A percentile compares a stretch with the other conserved stretches of the same genome.
phyloP scores from a whole-genome alignment of 2,329 filamentous ascomycete genomes.

The Parascedosporium putredinis region DNA sequence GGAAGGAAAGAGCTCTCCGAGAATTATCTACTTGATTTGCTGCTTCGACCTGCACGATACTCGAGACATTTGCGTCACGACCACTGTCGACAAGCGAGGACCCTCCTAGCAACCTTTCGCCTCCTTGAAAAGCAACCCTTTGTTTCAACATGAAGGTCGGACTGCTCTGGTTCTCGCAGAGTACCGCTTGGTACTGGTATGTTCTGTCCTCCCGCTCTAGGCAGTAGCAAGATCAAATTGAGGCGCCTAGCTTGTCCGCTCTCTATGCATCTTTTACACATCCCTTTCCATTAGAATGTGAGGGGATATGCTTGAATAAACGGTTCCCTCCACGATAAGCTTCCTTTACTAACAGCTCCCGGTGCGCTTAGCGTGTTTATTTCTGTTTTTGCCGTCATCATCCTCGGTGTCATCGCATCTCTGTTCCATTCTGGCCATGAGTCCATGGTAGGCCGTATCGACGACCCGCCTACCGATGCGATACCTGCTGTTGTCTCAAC shows the following conservation, averaged over 20 bases:
- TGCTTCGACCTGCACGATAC: background rate
- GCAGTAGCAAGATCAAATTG: background rate
- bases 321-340: too few species aligned
- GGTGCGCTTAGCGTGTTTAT: conserved; percentile 56
- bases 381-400: conserved; percentile 53
- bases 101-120: background rate
- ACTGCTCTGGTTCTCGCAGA: conserved; percentile 5
- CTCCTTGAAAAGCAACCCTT: background rate
- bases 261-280: too few species aligned
- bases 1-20: background rate
- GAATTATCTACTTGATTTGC: background rate
- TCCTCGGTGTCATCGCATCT: conserved; percentile 53
- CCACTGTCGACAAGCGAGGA: too few species aligned
- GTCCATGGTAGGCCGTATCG: conserved; percentile 65
- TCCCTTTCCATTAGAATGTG: too few species aligned
- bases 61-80: too few species aligned
- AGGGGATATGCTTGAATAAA: too few species aligned
- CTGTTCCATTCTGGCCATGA: conserved; percentile 76
- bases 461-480: conserved; percentile 59
- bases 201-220: background rate
- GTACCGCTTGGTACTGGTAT: conserved; percentile 4
- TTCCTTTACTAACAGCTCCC: background rate
- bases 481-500: conserved; percentile 70
- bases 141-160: conserved; percentile 4
- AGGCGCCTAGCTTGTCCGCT: background rate